phyloP scores from a whole-genome alignment of 768 basidiomycete genomes.

The Termitomyces sp. region DNA sequence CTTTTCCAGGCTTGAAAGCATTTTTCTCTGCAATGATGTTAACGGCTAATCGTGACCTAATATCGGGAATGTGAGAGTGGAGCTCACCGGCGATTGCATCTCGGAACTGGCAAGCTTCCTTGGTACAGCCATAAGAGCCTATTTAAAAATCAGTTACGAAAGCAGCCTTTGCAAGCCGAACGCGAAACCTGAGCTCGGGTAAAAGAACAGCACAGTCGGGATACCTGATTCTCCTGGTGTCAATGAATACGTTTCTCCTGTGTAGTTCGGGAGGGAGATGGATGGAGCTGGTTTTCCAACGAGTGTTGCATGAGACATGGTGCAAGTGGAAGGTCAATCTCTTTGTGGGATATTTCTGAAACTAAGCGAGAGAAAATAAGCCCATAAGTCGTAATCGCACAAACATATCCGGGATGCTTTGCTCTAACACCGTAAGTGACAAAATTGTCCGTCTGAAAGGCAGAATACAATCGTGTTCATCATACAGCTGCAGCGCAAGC shows the following conservation, averaged over 20 bases:
- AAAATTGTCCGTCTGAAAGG: not conserved
- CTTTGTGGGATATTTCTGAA: not conserved
- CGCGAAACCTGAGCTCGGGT: conserved; percentile 58
- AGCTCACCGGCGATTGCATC: conserved; percentile 65
- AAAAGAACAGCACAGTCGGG: conserved; percentile 76
- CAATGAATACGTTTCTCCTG: conserved; percentile 57
- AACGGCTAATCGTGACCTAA: conserved; percentile 1
- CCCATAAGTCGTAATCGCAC: not conserved
- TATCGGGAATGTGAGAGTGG: not conserved
- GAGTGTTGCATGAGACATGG: conserved; percentile 46
- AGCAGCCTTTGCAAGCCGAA: not conserved
- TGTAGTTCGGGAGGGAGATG: conserved; percentile 58
- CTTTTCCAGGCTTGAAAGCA: conserved; percentile 57
- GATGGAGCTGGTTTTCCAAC: conserved; percentile 63
- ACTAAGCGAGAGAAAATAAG: not conserved
- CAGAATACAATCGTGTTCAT: not conserved
- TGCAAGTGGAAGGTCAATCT: not conserved
- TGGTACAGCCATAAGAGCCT: conserved; percentile 78
- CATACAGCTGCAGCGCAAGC: not conserved
- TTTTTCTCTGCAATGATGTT: conserved; percentile 43
- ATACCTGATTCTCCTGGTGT: conserved; percentile 50
- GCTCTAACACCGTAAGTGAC: not conserved
- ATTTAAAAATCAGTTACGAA: not conserved
- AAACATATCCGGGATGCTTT: not conserved
- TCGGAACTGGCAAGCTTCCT: conserved; percentile 77